A percentile compares a stretch with the other conserved stretches of the same genome.
Conservation (phyloP, 2,329 filamentous ascomycete species). For the Arthrinium puccinioides region DNA sequence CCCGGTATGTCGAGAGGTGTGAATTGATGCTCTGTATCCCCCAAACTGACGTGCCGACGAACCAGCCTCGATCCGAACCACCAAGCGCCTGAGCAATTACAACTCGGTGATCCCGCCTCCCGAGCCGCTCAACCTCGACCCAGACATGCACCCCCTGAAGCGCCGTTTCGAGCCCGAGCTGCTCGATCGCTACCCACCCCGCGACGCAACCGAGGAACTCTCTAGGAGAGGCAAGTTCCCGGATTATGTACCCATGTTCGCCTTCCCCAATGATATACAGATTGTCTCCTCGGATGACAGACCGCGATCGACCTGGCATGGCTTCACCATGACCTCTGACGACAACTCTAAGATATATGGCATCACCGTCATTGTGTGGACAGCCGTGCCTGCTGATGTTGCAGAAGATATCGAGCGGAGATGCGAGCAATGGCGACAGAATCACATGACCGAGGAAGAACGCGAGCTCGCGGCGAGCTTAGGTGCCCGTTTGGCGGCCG, state of each 20-base stretch:
- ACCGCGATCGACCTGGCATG: slow-evolving; percentile 96
- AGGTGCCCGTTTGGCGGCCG: slow-evolving; percentile 77
- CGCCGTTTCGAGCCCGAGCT: slow-evolving; percentile 93
- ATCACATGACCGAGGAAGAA: slow-evolving; percentile 85
- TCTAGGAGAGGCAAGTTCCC: slow-evolving; percentile 80
- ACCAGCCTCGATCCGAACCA: slow-evolving; percentile 61
- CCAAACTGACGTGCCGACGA: slow-evolving; percentile 1
- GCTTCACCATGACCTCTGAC: slow-evolving; percentile 93
- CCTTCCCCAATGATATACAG: slow-evolving; percentile 95
- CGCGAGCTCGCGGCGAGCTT: slow-evolving; percentile 87
- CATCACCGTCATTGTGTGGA: slow-evolving; percentile 88
- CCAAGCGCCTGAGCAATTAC: slow-evolving; percentile 89
- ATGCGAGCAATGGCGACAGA: slow-evolving; percentile 78
- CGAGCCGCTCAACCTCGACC: slow-evolving; percentile 81
- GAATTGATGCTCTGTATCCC: neutral
- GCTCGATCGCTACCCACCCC: slow-evolving; percentile 86
- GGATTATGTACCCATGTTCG: slow-evolving; percentile 98
- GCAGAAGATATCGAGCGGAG: slow-evolving; percentile 77
- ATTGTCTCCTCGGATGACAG: slow-evolving; percentile 93
- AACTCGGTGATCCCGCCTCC: slow-evolving; percentile 95
- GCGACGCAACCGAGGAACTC: slow-evolving; percentile 71
- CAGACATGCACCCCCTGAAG: slow-evolving; percentile 92
- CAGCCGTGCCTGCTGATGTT: slow-evolving; percentile 71
- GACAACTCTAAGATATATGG: slow-evolving; percentile 90
- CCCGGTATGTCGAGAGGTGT: too few relatives aligned